Conservation (phyloP, 1,284 basidiomycete species). For the Serendipita sp. region DNA sequence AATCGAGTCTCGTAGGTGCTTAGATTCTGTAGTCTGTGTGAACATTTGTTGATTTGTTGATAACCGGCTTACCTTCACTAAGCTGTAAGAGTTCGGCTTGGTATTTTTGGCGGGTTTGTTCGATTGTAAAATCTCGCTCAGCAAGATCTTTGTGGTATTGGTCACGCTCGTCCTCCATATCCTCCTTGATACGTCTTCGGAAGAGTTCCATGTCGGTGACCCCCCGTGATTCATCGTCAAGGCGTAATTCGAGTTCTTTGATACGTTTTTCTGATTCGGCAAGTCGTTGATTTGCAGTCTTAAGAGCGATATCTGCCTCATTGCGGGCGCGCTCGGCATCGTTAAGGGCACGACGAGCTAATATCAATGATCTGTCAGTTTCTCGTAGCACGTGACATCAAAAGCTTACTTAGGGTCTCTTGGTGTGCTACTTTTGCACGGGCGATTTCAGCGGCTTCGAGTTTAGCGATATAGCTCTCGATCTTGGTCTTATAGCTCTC, state of each 20-base stretch:
- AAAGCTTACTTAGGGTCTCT: conserved; percentile 42
- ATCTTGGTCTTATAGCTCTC: conserved; percentile 54
- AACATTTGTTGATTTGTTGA: conserved; percentile 6
- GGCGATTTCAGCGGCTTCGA: conserved; percentile 58
- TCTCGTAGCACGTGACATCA: conserved; percentile 11
- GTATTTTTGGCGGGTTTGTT: conserved; percentile 72
- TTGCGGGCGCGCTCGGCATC: conserved; percentile 50
- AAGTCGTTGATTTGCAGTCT: conserved; percentile 37
- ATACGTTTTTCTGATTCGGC: conserved; percentile 39
- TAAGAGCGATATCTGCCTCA: conserved; percentile 38
- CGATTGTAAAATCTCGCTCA: conserved; percentile 60
- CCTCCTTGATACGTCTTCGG: conserved; percentile 50
- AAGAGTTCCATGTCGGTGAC: conserved; percentile 51
- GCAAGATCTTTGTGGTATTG: conserved; percentile 62
- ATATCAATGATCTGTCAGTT: neutral
- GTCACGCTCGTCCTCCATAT: conserved; percentile 62
- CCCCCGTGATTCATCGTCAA: conserved; percentile 55
- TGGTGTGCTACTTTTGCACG: conserved; percentile 48
- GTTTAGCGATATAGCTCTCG: conserved; percentile 41
- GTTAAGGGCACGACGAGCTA: conserved; percentile 45
- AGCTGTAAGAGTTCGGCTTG: conserved; percentile 65
- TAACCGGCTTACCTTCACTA: conserved; percentile 43
- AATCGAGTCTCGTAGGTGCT: conserved; percentile 60
- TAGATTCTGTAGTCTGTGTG: conserved; percentile 37
- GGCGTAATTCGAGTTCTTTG: conserved; percentile 45